A percentile compares a stretch with the other conserved stretches of the same genome.
Conservation (phyloP, 2,329 filamentous ascomycete species). For the Parascedosporium putredinis region DNA sequence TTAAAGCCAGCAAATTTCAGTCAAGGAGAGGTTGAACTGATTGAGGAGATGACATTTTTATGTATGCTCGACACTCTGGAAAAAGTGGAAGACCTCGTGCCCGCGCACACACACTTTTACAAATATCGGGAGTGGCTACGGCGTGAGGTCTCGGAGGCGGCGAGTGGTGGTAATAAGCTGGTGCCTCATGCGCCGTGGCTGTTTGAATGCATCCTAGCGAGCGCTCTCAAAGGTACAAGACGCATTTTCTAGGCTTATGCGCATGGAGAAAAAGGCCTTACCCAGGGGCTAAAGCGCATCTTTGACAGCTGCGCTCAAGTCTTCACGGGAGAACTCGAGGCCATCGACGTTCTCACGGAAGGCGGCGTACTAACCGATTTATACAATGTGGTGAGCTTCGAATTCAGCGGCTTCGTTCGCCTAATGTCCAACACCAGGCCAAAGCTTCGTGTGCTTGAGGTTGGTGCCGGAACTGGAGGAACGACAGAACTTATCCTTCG, state of each 20-base stretch:
- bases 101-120: slow-evolving; percentile 17
- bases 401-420: neutral
- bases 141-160: slow-evolving; percentile 11
- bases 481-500: slow-evolving; percentile 23
- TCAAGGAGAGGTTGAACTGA: slow-evolving; percentile 11
- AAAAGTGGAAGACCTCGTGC: slow-evolving; percentile 12
- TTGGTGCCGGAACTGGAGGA: slow-evolving; percentile 28
- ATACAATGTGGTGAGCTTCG: slow-evolving; percentile 14
- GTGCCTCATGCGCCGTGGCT: neutral
- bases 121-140: slow-evolving; percentile 20
- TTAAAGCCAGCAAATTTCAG: slow-evolving; percentile 12
- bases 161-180: slow-evolving; percentile 4
- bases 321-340: slow-evolving; percentile 12
- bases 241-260: slow-evolving; percentile 12
- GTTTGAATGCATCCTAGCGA: neutral
- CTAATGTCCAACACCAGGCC: slow-evolving; percentile 17
- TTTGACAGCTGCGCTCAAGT: slow-evolving; percentile 2
- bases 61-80: slow-evolving; percentile 16
- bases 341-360: slow-evolving; percentile 20
- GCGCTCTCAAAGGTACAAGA: slow-evolving; percentile 3
- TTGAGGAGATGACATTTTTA: slow-evolving; percentile 21
- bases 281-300: neutral
- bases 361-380: slow-evolving; percentile 20
- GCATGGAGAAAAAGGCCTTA: slow-evolving; percentile 8
- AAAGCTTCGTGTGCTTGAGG: slow-evolving; percentile 25